Percentiles rank a stretch among this genome's conserved stretches.
phyloP scores from a whole-genome alignment of 257 asterid genomes.

The Knoxia roxburghii region DNA sequence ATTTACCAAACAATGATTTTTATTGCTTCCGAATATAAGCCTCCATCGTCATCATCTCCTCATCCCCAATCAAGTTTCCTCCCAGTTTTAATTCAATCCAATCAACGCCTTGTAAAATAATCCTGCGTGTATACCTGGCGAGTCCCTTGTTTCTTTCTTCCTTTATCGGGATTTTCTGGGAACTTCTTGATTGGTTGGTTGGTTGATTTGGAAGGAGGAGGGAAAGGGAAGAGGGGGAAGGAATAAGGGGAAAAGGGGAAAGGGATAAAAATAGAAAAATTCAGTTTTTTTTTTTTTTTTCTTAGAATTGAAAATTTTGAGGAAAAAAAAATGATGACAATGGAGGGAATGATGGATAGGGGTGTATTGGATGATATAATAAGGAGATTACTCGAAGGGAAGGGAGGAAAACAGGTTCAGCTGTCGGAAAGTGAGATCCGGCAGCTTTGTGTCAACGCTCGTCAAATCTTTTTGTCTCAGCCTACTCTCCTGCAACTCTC shows the following conservation, averaged over 20 bases:
- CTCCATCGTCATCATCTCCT: conserved; percentile 10
- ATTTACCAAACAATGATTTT: conserved; percentile 8
- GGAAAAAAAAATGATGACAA: conserved; percentile 57
- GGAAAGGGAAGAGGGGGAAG: not conserved
- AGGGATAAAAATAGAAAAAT: not conserved
- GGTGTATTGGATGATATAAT: conserved; percentile 81
- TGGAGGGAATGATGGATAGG: conserved; percentile 75
- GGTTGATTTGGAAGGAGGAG: not conserved
- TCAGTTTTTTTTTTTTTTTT: conserved; percentile 11
- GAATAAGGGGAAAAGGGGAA: no score
- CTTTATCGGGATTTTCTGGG: not conserved
- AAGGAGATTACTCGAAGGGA: conserved; percentile 70
- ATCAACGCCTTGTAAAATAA: not conserved
- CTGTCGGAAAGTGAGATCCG: conserved; percentile 96
- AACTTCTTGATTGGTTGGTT: conserved; percentile 8
- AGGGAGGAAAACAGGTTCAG: conserved; percentile 86
- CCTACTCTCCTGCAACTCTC: conserved; percentile 62
- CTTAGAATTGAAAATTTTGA: no score
- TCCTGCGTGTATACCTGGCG: not conserved
- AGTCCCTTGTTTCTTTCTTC: conserved; percentile 8
- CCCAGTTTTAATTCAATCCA: conserved; percentile 9
- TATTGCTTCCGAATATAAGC: conserved; percentile 12
- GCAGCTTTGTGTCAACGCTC: conserved; percentile 81
- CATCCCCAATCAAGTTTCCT: conserved; percentile 5
- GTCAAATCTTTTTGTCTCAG: conserved; percentile 71